phyloP scores from a whole-genome alignment of 2,329 filamentous ascomycete species.

The Hymenoscyphus infarciens region DNA sequence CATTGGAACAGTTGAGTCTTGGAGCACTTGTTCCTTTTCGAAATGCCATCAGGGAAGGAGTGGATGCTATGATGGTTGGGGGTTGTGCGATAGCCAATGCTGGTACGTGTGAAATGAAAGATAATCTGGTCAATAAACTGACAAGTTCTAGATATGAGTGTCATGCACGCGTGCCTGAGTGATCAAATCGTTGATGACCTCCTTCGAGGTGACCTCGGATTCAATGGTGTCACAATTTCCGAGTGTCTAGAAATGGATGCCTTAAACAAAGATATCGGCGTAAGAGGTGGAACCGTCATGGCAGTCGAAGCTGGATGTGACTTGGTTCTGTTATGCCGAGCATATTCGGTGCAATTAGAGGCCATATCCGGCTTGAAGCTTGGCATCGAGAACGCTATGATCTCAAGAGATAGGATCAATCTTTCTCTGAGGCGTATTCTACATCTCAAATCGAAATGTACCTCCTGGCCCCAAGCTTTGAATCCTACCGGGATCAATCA shows the following conservation, averaged over 20 bases:
- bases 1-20: slow-evolving; percentile 85
- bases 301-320: slow-evolving; percentile 96
- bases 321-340: slow-evolving; percentile 81
- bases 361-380: slow-evolving; percentile 86
- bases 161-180: slow-evolving; percentile 95
- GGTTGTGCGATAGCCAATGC: slow-evolving; percentile 85
- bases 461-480: slow-evolving; percentile 87
- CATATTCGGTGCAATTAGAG: slow-evolving; percentile 84
- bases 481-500: slow-evolving; percentile 76
- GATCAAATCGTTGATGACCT: slow-evolving; percentile 92
- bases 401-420: slow-evolving; percentile 74
- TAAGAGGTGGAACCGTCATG: slow-evolving; percentile 95
- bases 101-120: slow-evolving; percentile 20
- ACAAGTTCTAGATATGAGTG: slow-evolving; percentile 67
- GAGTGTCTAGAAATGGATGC: slow-evolving; percentile 98
- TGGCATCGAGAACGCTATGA: slow-evolving; percentile 85
- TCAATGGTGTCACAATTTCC: slow-evolving; percentile 88
- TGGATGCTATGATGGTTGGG: slow-evolving; percentile 95
- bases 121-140: background rate
- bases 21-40: slow-evolving; percentile 88
- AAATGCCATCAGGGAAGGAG: slow-evolving; percentile 78
- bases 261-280: slow-evolving; percentile 91
- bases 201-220: slow-evolving; percentile 81
- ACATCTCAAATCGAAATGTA: slow-evolving; percentile 77
- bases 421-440: slow-evolving; percentile 77